Evolutionary conservation across 768 basidiomycete species (phyloP), one percentile per base, ranked within the genome.

Genomic region (Pleurotus platypus): DNA sequence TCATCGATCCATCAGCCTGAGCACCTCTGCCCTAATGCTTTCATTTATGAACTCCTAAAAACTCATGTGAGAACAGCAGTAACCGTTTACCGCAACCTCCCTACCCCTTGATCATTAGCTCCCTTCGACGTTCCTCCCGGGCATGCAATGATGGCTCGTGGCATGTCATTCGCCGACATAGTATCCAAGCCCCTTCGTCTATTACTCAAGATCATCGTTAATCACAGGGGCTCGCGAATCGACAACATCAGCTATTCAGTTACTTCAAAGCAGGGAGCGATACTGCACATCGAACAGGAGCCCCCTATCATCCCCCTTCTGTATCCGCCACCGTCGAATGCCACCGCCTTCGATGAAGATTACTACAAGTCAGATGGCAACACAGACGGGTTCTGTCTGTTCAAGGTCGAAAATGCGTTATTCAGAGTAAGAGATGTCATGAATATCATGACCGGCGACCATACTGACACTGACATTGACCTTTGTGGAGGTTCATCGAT

Each of bases 371-470:
- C 51, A 39, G 63, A 66, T 24, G 71, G 70, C 15, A 63, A 61
- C 5, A 68, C 71, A 35, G 76, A 78, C 26, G 83, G 81, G n/a
- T 81, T 82, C 61, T 82, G 80, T 62, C 70, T 85, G n/a, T 76
- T 89, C 60, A 75, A 75, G 50, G 82, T 85, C 12, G 82, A 83
- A 63, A 77, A 80, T 62, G 82, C 79, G 5, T 63, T 88, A 55
- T 88, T 89, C 70, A 87, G 81, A 69, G 87, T 87, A 63, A 55
- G 72, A 61, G 43, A 42, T 15, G 38, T 18, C 45, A 35, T 35
- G 9, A 35, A 35, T 3, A 30, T 30, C 7, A 11, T 11, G 8
- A 9, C 30, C 11, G 9, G 9, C 9, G 2, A 45, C 42, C 15
- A 45, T 16, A 2, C n/a, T 5, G 12, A 45, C 42, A 3, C 15